Conservation (phyloP, 139 green algal genomes). For the Chlorella vulgaris region DNA sequence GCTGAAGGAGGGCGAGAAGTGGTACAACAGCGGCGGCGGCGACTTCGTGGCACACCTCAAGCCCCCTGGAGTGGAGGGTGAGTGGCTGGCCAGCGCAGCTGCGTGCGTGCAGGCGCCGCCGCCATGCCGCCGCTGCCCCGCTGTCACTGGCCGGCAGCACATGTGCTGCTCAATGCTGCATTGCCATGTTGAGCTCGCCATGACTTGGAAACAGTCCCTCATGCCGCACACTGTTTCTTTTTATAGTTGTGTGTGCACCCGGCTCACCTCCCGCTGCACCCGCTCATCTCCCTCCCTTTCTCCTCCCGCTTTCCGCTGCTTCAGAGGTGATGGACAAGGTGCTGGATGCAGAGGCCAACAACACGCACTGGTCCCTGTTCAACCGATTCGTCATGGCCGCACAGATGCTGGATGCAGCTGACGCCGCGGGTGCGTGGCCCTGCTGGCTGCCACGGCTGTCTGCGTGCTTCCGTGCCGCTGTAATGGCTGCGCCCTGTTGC, state of each 20-base stretch:
- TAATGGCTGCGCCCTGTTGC: background rate
- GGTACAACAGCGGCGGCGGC: slow-evolving; percentile 61
- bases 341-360: slow-evolving; percentile 59
- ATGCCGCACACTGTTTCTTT: too few species aligned
- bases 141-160: background rate
- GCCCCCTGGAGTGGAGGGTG: slow-evolving; percentile 43
- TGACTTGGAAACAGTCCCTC: too few species aligned
- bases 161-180: too few species aligned
- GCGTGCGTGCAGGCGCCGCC: background rate
- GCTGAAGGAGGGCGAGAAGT: slow-evolving; percentile 68
- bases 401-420: slow-evolving; percentile 71
- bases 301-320: too few species aligned
- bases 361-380: slow-evolving; percentile 75
- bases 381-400: slow-evolving; percentile 70
- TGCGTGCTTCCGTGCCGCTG: background rate
- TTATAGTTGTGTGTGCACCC: too few species aligned
- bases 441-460: background rate
- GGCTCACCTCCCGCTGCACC: background rate
- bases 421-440: slow-evolving; percentile 54
- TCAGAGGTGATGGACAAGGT: slow-evolving; percentile 48
- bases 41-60: slow-evolving; percentile 71
- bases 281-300: background rate
- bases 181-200: too few species aligned
- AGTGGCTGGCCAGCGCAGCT: too few species aligned
- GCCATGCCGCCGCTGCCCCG: background rate